These are phyloP conservation scores for Luffa aegyptiaca DNA, from an alignment of 306 rosid species.

Conservation along the genomic window DNA sequence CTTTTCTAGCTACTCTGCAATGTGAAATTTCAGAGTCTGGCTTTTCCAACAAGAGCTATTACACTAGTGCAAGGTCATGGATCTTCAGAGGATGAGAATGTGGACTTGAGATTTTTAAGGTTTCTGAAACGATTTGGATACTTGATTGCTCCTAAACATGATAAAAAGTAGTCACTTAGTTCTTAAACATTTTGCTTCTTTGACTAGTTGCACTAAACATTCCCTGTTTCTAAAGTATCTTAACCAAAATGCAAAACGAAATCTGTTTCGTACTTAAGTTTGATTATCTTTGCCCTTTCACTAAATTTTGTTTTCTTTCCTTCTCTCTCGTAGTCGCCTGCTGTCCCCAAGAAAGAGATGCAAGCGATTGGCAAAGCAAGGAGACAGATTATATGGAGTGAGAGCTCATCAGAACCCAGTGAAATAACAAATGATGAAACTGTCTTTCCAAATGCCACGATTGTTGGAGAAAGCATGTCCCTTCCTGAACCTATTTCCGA, in stretches of 20 bases:
- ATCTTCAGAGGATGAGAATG: background rate
- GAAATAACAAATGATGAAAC: slow-evolving; percentile 26
- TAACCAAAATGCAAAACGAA: background rate
- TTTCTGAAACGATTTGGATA: background rate
- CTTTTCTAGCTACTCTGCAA: background rate
- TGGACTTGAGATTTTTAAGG: background rate
- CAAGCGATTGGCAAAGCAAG: slow-evolving; percentile 20
- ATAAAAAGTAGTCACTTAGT: background rate
- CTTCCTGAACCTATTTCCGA: background rate
- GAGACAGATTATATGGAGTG: slow-evolving; percentile 18
- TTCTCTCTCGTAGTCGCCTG: slow-evolving; percentile 24
- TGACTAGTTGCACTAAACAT: background rate
- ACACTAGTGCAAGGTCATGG: too few species aligned
- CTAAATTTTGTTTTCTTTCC: background rate
- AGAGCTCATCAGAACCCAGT: slow-evolving; percentile 13
- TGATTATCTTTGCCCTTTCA: background rate
- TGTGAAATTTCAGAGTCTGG: background rate
- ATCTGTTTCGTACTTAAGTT: background rate
- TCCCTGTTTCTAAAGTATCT: background rate
- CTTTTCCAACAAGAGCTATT: too few species aligned
- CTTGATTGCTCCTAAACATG: background rate
- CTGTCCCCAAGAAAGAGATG: slow-evolving; percentile 31
- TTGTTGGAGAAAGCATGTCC: slow-evolving; percentile 13
- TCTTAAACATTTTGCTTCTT: background rate
- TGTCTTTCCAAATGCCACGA: slow-evolving; percentile 14